Percentiles rank a stretch among this genome's conserved stretches.
Evolutionary conservation across 2,329 filamentous ascomycete genomes (phyloP).

Genomic region (Microsporum audouinii): DNA sequence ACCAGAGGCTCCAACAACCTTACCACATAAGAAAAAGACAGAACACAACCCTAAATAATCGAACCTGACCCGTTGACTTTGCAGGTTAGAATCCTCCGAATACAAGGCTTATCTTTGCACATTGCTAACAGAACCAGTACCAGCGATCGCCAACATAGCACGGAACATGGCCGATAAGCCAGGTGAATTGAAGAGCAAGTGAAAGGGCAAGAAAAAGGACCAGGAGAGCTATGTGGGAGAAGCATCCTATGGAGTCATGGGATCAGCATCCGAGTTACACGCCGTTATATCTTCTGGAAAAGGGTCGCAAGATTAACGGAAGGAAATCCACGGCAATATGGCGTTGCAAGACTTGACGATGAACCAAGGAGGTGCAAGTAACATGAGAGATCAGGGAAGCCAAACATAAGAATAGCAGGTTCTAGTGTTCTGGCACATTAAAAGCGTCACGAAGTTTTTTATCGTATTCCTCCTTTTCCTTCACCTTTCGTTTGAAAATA

Average conservation of each 20-base stretch:
- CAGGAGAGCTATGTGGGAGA: not conserved
- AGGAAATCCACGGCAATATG: not conserved
- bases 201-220: not conserved
- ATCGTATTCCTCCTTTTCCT: conserved; percentile 15
- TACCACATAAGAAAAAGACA: too few relatives aligned
- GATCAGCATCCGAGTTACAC: not conserved
- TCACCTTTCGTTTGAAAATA: conserved; percentile 12
- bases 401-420: not conserved
- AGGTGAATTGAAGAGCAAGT: not conserved
- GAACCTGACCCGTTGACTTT: too few relatives aligned
- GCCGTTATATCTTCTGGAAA: not conserved
- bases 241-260: not conserved
- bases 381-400: not conserved
- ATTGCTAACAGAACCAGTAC: too few relatives aligned
- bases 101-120: too few relatives aligned
- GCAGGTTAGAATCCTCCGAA: too few relatives aligned
- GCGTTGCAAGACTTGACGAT: not conserved
- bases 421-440: conserved; percentile 7
- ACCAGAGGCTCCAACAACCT: too few relatives aligned
- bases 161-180: not conserved
- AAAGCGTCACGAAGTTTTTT: not conserved
- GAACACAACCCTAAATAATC: too few relatives aligned
- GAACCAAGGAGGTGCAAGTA: not conserved
- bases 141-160: too few relatives aligned
- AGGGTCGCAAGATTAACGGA: not conserved